Conservation (phyloP, 1,284 basidiomycete species). For the Ustilago bromivora region DNA sequence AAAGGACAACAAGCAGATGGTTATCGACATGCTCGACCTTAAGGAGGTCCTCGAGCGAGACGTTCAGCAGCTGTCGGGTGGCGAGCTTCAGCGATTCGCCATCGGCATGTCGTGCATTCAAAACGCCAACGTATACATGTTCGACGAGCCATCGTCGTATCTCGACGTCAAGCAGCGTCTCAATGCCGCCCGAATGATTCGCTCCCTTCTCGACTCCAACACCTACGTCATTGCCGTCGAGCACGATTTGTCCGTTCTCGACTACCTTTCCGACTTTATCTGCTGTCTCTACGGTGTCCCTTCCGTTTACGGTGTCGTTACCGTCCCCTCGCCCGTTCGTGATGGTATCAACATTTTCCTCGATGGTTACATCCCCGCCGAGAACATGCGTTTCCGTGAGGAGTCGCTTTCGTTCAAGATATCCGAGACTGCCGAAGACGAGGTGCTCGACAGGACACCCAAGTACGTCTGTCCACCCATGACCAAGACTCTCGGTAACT, state of each 20-base stretch:
- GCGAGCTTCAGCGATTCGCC: constrained; percentile 69
- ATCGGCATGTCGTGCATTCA: constrained; percentile 69
- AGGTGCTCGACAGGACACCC: constrained; percentile 59
- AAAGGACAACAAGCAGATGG: constrained; percentile 64
- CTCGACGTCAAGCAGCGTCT: constrained; percentile 70
- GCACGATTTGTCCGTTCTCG: constrained; percentile 68
- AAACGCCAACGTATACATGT: constrained; percentile 70
- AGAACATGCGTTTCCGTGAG: constrained; percentile 70
- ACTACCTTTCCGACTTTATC: constrained; percentile 69
- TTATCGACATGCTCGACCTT: constrained; percentile 65
- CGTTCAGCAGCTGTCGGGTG: constrained; percentile 67
- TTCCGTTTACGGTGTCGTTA: constrained; percentile 69
- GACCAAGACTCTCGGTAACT: constrained; percentile 68
- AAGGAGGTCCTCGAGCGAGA: constrained; percentile 67
- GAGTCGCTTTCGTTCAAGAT: constrained; percentile 69
- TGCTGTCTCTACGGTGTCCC: constrained; percentile 70
- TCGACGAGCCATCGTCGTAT: constrained; percentile 69
- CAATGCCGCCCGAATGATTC: constrained; percentile 68
- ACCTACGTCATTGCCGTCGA: constrained; percentile 70
- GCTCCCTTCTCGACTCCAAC: constrained; percentile 64
- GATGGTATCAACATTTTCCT: constrained; percentile 70
- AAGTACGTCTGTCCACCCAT: constrained; percentile 66
- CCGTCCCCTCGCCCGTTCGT: constrained; percentile 66
- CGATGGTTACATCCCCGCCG: constrained; percentile 68
- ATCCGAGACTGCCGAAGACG: constrained; percentile 68